Base-by-base conservation (phyloP, 768 basidiomycete genomes). In the Mycena capillaripes region DNA sequence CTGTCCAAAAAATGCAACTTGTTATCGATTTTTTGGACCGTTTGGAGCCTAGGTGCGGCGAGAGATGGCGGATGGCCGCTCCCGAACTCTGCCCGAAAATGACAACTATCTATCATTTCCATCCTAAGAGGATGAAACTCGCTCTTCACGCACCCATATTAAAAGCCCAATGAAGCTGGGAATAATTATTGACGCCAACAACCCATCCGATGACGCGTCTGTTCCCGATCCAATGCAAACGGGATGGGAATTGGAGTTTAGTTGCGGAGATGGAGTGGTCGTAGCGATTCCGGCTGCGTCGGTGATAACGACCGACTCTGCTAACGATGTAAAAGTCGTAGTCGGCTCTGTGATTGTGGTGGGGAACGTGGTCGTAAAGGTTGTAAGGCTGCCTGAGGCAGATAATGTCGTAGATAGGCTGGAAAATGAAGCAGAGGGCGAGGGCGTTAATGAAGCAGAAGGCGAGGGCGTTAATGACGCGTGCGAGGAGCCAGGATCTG, bases 121-220 rank as follows among this genome's bases (percentile, higher is more conserved):
- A n/a, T n/a, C n/a, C n/a, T n/a, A n/a, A n/a, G n/a, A n/a, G n/a
- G n/a, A n/a, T n/a, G n/a, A n/a, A n/a, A n/a, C n/a, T n/a, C n/a
- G n/a, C n/a, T n/a, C n/a, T n/a, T n/a, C n/a, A n/a, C 91, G 75
- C 74, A 93, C 93, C 92, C 92, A 94, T 75, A 93, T 81, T 52
- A 89, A 76, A n/a, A 93, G 78, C 11, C 93, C 93, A 64, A 92
- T 79, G 14, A 83, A 80, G 71, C 86, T 88, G n/a, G 90, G 88
- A 32, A 93, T 75, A 56, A 92, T 79, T 38, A 91, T 77, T 9
- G 89, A 85, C 19, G 90, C 85, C 19, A 95, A 76, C 8, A 94
- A 77, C 16, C 93, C 93, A 71, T 88, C 83, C 10, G 90, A 86
- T 19, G 88, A 86, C 30, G 89, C 84, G 80, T 95, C 93, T 32